These are phyloP conservation scores for Litchi chinensis DNA, from an alignment of 345 rosid genomes.

Conservation along the genomic window DNA sequence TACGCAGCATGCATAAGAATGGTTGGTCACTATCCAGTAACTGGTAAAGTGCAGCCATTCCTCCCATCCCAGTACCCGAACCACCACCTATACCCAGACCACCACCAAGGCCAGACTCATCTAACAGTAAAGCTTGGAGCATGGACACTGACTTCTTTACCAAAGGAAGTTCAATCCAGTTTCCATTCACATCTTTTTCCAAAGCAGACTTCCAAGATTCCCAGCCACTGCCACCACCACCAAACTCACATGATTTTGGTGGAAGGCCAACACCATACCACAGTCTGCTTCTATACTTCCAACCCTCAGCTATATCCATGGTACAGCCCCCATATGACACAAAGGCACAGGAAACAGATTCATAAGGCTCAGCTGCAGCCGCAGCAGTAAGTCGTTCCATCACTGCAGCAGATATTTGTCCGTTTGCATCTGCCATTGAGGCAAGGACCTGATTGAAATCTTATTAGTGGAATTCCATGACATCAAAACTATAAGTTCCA, in stretches of 20 bases:
- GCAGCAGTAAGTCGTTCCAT: slow-evolving; percentile 99
- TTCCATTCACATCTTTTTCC: slow-evolving; percentile 92
- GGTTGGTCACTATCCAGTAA: slow-evolving; percentile 98
- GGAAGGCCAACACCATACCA: slow-evolving; percentile 96
- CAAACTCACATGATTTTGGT: slow-evolving; percentile 58
- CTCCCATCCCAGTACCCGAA: slow-evolving; percentile 99
- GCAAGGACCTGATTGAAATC: slow-evolving; percentile 72
- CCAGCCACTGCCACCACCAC: slow-evolving; percentile 97
- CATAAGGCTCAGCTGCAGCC: slow-evolving; percentile 97
- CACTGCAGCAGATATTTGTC: slow-evolving; percentile 81
- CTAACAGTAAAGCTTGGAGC: slow-evolving; percentile 96
- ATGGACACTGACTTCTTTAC: slow-evolving; percentile 92
- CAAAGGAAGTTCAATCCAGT: slow-evolving; percentile 94
- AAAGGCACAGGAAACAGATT: slow-evolving; percentile 95
- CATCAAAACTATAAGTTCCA: slow-evolving; percentile 2
- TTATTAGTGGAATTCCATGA: slow-evolving; percentile 20
- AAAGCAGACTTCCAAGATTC: slow-evolving; percentile 83
- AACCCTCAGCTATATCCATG: slow-evolving; percentile 90
- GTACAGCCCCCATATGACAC: slow-evolving; percentile 98
- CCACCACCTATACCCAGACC: slow-evolving; percentile 99
- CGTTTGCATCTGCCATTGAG: slow-evolving; percentile 98
- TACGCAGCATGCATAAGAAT: slow-evolving; percentile 97
- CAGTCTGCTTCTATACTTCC: slow-evolving; percentile 96
- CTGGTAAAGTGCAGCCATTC: slow-evolving; percentile 96
- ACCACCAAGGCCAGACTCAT: slow-evolving; percentile 98